Percentiles rank a stretch among this genome's conserved stretches.
phyloP scores from a whole-genome alignment of 768 basidiomycete species.

The Rhodotorula sphaerocarpa region DNA sequence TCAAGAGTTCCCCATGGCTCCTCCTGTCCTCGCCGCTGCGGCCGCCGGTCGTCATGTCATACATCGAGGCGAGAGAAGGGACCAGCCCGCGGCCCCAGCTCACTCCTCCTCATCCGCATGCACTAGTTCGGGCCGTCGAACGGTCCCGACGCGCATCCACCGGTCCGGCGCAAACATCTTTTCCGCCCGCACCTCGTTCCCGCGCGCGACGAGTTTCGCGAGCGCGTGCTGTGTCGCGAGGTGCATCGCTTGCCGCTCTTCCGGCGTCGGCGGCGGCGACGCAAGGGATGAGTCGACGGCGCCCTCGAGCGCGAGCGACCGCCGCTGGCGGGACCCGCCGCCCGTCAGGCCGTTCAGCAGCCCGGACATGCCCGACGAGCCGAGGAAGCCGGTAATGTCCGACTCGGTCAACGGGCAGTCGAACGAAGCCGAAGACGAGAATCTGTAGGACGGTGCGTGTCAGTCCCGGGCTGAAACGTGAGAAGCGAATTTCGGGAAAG shows the following conservation, averaged over 20 bases:
- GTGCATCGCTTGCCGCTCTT: neutral
- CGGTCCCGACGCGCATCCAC: constrained; percentile 15
- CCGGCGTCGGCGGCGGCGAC: neutral
- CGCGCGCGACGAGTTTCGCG: neutral
- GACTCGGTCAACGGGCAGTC: constrained; percentile 30
- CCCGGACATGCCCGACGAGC: constrained; percentile 8
- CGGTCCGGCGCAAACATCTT: constrained; percentile 1
- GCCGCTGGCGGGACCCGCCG: neutral
- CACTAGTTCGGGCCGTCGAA: neutral
- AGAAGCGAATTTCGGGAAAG: no score
- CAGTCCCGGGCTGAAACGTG: no score
- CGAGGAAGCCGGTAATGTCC: constrained; percentile 23
- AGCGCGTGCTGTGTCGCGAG: constrained; percentile 1
- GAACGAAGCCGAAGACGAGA: constrained; percentile 27
- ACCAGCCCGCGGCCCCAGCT: no score
- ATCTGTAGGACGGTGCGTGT: neutral
- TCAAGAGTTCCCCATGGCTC: no score
- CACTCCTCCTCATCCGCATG: no score
- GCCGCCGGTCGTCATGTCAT: no score
- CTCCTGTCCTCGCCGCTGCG: no score
- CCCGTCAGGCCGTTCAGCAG: constrained; percentile 1
- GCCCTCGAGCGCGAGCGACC: neutral
- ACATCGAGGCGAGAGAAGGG: no score
- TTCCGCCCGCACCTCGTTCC: neutral
- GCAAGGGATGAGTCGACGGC: neutral